Percentiles rank a stretch among this genome's conserved stretches.
These are phyloP conservation scores for Rhizopus microsporus DNA, from an alignment of 371 early-diverging fungal species.

Conservation along the genomic window DNA sequence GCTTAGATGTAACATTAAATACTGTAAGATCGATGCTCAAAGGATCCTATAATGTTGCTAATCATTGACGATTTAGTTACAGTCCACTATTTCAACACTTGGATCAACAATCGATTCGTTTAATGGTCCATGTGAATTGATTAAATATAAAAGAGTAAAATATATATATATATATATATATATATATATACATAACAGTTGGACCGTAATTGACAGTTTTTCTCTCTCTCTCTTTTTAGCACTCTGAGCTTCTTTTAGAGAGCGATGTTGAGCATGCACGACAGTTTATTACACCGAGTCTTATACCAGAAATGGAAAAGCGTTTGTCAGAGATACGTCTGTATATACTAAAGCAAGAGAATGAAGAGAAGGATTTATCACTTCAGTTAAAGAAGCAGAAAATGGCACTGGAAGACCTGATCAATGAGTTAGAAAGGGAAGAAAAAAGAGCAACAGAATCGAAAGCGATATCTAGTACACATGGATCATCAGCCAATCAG, in stretches of 20 bases:
- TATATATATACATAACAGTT: too few relatives aligned
- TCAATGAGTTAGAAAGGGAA: background rate
- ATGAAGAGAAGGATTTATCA: background rate
- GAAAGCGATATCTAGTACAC: background rate
- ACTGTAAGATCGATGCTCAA: background rate
- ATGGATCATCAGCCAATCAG: background rate
- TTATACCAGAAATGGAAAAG: constrained; percentile 1
- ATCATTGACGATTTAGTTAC: background rate
- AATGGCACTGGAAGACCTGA: background rate
- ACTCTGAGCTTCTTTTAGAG: background rate
- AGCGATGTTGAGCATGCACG: background rate
- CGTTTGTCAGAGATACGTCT: background rate
- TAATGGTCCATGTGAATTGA: background rate
- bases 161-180: too few relatives aligned
- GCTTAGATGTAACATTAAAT: background rate
- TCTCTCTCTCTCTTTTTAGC: background rate
- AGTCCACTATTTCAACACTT: background rate
- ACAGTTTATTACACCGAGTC: background rate
- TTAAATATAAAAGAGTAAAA: background rate
- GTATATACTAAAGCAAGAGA: background rate
- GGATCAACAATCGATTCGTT: background rate
- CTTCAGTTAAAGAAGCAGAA: background rate
- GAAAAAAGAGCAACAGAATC: background rate
- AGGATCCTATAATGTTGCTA: background rate
- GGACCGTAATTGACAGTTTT: background rate